These are phyloP conservation scores for Acanthamoeba sp. DNA, from an alignment of 208 protist genomes.

Conservation along the genomic window DNA sequence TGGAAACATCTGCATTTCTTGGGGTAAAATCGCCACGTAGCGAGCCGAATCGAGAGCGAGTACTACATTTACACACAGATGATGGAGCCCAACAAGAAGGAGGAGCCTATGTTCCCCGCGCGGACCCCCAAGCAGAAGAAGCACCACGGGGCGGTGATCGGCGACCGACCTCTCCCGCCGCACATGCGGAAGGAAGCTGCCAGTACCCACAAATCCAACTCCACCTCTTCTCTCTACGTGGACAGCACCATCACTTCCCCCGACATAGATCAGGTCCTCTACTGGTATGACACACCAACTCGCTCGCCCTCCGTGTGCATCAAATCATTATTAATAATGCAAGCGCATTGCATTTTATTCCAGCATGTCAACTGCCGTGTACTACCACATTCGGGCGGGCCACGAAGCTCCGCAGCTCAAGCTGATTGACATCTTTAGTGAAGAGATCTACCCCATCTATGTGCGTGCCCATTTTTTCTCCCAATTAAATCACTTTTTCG, in stretches of 20 bases:
- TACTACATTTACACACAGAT: neutral
- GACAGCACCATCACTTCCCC: constrained; percentile 69
- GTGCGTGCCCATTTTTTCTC: neutral
- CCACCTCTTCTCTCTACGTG: constrained; percentile 70
- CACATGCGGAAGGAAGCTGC: constrained; percentile 52
- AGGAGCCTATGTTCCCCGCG: constrained; percentile 62
- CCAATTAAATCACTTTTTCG: neutral
- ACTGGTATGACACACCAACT: constrained; percentile 33
- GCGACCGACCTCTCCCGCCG: constrained; percentile 46
- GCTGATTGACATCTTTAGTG: constrained; percentile 69
- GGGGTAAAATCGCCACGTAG: too few species aligned
- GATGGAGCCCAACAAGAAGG: constrained; percentile 61
- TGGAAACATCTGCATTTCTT: too few species aligned
- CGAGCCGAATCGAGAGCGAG: neutral
- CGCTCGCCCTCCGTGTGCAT: neutral
- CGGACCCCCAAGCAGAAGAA: constrained; percentile 70
- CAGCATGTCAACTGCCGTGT: constrained; percentile 69
- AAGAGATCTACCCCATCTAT: constrained; percentile 66
- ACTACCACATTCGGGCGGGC: constrained; percentile 54
- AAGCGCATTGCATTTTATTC: neutral
- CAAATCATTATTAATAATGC: too few species aligned
- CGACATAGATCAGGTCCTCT: constrained; percentile 59
- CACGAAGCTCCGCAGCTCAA: constrained; percentile 48
- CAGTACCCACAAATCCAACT: constrained; percentile 71
- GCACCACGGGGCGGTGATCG: constrained; percentile 34